These are phyloP conservation scores for Gomphus bonarii DNA, from an alignment of 1,284 basidiomycete genomes.

Conservation along the genomic window DNA sequence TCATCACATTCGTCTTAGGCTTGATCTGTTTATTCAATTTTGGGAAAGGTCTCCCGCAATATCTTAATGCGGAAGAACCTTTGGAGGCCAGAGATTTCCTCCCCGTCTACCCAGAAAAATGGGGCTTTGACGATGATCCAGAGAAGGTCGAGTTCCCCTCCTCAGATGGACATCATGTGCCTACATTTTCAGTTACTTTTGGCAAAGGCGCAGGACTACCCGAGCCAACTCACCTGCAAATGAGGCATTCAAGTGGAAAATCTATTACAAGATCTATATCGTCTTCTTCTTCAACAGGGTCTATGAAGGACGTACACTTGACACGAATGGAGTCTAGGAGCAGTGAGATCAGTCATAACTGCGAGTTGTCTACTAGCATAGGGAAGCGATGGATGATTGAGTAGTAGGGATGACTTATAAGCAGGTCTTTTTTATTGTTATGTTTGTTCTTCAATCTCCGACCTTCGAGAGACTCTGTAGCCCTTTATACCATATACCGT, in stretches of 20 bases:
- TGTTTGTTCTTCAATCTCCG: too few species aligned
- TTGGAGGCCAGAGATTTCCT: slow-evolving; percentile 41
- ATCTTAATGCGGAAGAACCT: slow-evolving; percentile 48
- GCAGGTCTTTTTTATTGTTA: background rate
- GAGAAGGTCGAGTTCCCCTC: slow-evolving; percentile 64
- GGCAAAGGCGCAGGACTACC: slow-evolving; percentile 29
- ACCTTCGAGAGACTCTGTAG: background rate
- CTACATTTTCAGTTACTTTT: slow-evolving; percentile 33
- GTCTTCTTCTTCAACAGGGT: background rate
- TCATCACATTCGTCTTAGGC: slow-evolving; percentile 47
- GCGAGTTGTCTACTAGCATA: slow-evolving; percentile 4
- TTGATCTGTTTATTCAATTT: slow-evolving; percentile 63
- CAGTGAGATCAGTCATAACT: slow-evolving; percentile 12
- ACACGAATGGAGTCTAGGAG: slow-evolving; percentile 7
- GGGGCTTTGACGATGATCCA: slow-evolving; percentile 24
- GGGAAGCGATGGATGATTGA: slow-evolving; percentile 19
- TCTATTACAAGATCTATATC: slow-evolving; percentile 9
- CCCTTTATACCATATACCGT: background rate
- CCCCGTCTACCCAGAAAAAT: slow-evolving; percentile 23
- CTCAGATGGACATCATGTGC: slow-evolving; percentile 16
- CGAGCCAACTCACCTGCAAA: slow-evolving; percentile 30
- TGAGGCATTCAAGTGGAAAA: slow-evolving; percentile 15
- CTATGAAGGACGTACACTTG: background rate
- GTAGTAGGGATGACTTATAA: slow-evolving; percentile 8
- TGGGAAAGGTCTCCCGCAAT: slow-evolving; percentile 56